Evolutionary conservation across 257 asterid species (phyloP), one percentile per base, ranked within the genome.

Genomic region (Salvia splendens): DNA sequence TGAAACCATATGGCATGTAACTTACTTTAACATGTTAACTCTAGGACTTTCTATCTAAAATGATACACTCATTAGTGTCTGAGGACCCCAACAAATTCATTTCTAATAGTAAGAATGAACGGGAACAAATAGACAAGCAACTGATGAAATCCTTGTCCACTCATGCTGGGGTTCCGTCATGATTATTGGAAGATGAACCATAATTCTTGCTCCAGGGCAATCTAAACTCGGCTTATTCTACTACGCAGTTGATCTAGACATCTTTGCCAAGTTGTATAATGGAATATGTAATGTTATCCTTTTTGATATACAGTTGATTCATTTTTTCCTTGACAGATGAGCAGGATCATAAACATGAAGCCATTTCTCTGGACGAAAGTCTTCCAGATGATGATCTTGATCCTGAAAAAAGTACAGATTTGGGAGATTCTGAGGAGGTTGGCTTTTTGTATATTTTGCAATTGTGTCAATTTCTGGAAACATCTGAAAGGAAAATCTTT

Each of bases 371-470:
- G 70, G 91, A 71, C 64, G 85, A 81, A 74, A 78, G 74, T 74
- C 70, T 73, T 75, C 77, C 82, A 33, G 89, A 80, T 43, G 81
- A 81, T 76, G 77, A 52, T 69, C 77, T 63, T 61, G 28, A 59
- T 3, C 80, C 61, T 59, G 83, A 78, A 68, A 72, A 62, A 63
- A 74, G 72, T 30, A 47, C 78, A 69, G 80, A 77, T 64, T 24
- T 73, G 65, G 69, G 64, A 16, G 94, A 78, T 59, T 73, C 86
- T 28, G 85, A 61, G 47, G 89, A 83, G 96, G 97, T 87, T 70
- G 57, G 89, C 61, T 56, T 61, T 57, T 59, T 61, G 45, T 41
- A n/a, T 71, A 17, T 49, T 64, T 70, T 46, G 51, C 67, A 67
- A 43, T 55, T 58, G 68, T 36, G 53, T 77, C 14, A 52, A 52